phyloP scores from a whole-genome alignment of 2,329 filamentous ascomycete species.

The Fusarium succisae region DNA sequence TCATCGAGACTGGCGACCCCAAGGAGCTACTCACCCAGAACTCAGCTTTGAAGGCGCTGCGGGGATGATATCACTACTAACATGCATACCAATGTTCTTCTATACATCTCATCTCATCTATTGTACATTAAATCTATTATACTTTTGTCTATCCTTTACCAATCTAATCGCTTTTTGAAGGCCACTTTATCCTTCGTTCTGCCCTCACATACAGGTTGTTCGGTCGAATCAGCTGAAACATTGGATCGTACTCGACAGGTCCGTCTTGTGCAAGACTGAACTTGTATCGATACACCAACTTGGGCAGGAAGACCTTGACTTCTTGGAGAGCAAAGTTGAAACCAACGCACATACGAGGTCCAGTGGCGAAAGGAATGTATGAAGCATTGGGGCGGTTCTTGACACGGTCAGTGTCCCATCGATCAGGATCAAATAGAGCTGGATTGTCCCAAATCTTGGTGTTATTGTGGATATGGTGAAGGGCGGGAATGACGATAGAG shows the following conservation, averaged over 20 bases:
- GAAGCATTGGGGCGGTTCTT: constrained; percentile 60
- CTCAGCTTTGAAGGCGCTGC: background rate
- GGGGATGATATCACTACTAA: background rate
- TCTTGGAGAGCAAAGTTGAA: constrained; percentile 72
- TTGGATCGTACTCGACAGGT: constrained; percentile 66
- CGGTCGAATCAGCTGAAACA: constrained; percentile 67
- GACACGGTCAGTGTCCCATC: constrained; percentile 65
- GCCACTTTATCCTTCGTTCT: constrained; percentile 60
- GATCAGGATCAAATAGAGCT: constrained; percentile 64
- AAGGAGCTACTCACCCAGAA: constrained; percentile 30
- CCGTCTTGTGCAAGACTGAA: constrained; percentile 62
- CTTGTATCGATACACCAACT: constrained; percentile 67
- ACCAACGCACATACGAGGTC: constrained; percentile 67
- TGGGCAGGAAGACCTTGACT: constrained; percentile 66
- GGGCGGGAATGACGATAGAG: constrained; percentile 61
- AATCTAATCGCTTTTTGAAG: constrained; percentile 40
- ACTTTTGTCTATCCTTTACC: constrained; percentile 15
- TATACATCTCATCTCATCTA: background rate
- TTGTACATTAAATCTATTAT: constrained; percentile 25
- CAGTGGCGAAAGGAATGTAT: constrained; percentile 68
- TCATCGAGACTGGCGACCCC: constrained; percentile 42
- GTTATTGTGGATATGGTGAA: constrained; percentile 64
- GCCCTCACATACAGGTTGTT: constrained; percentile 64
- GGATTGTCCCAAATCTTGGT: constrained; percentile 67
- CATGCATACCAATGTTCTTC: background rate